Evolutionary conservation across 148 eudicot genomes (phyloP).

Genomic region (Heliosperma pusillum): DNA sequence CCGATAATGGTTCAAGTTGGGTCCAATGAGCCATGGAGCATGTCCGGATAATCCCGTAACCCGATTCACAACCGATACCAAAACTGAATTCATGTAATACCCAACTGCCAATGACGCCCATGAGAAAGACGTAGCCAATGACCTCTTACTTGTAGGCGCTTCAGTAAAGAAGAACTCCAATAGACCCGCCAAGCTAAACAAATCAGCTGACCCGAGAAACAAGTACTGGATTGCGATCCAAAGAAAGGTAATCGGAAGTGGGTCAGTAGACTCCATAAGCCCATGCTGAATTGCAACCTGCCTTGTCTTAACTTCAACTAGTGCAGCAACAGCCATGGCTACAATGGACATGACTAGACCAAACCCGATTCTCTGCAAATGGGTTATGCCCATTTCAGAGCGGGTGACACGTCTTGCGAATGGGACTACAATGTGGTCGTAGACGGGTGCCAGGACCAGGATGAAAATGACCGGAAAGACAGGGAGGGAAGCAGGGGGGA

Average conservation of each 20-base stretch:
- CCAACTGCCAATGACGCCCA: conserved; percentile 93
- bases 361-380: conserved; percentile 70
- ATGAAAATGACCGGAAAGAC: conserved; percentile 76
- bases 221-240: conserved; percentile 81
- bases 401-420: conserved; percentile 51
- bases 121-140: conserved; percentile 78
- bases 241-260: conserved; percentile 73
- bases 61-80: conserved; percentile 56
- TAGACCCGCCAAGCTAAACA: conserved; percentile 81
- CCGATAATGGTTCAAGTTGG: conserved; percentile 64
- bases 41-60: conserved; percentile 40
- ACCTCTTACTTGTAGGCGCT: conserved; percentile 78
- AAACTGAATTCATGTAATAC: conserved; percentile 78
- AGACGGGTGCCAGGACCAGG: conserved; percentile 70
- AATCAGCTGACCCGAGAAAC: conserved; percentile 88
- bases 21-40: conserved; percentile 73
- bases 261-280: conserved; percentile 44
- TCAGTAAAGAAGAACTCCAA: conserved; percentile 96
- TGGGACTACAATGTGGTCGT: conserved; percentile 59
- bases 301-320: conserved; percentile 63
- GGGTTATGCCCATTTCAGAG: conserved; percentile 69
- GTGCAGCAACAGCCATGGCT: conserved; percentile 82
- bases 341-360: conserved; percentile 64
- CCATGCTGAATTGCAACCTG: conserved; percentile 38
- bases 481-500: conserved; percentile 93